Evolutionary conservation across 768 basidiomycete species (phyloP), one percentile per base, ranked within the genome.

Genomic region (Termitomyces sp.): DNA sequence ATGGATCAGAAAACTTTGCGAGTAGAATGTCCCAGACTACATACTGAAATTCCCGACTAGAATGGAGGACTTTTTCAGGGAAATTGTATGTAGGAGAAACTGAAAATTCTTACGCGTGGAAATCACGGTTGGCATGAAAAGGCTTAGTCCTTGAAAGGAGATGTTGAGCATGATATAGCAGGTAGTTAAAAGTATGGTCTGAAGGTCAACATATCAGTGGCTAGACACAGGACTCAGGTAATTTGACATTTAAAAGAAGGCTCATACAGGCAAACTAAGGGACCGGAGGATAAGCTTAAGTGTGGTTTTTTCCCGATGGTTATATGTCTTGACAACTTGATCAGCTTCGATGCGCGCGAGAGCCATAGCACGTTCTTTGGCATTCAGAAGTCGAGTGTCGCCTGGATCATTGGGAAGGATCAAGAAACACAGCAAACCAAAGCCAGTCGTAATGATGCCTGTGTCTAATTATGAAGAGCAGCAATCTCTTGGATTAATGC

Each of bases 41-140:
- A 7, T 51, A 79, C 79, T 69, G 38, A 65, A 69, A 49, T 69
- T 58, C 4, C 68, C 68, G 20, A 69, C 68, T 69, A 49, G 25
- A 20, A 32, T 14, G 29, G 29, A 38, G 1, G 8, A 4, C 6
- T 42, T 5, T 11, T n/a, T 29, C 17, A 25, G 2, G 12, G 31
- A 12, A 14, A 29, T 36, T 3, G 36, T 7, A 10, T 10, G 5
- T 6, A 55, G 11, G 53, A n/a, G 12, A 9, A 40, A 50, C 31
- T 36, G 40, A 43, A 59, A 17, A 15, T 3, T 73, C 80, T 62
- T 62, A 81, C 80, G 74, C 12, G 73, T 75, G 11, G 76, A 71
- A 29, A 83, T 69, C 14, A 83, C 79, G 20, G 80, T 79, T 2
- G 81, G 81, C 63, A 69, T 55, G 56, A 69, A 69, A 12, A 69